Evolutionary conservation across 768 basidiomycete genomes (phyloP).

Genomic region (Naematelia encephala): DNA sequence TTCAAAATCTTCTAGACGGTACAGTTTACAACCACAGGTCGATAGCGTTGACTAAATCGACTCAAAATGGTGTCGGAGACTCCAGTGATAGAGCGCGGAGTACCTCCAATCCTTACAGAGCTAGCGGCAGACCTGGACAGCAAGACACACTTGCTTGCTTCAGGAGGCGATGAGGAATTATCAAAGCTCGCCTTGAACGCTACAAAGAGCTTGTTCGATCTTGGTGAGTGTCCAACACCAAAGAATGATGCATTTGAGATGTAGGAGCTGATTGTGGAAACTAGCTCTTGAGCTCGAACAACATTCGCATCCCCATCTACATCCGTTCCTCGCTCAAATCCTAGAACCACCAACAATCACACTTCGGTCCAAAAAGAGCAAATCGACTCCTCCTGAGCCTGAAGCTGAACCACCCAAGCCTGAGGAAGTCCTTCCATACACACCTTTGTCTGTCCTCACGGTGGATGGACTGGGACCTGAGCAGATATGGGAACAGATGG

Average conservation of each 20-base stretch:
- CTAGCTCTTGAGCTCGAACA: conserved; percentile 56
- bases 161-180: conserved; percentile 38
- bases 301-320: conserved; percentile 63
- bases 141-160: conserved; percentile 30
- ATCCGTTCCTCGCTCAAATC: conserved; percentile 65
- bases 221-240: conserved; percentile 57
- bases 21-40: too few species aligned
- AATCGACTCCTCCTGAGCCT: conserved; percentile 51
- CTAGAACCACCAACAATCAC: conserved; percentile 63
- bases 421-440: conserved; percentile 51
- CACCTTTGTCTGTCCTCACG: conserved; percentile 73
- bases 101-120: conserved; percentile 9
- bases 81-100: neutral
- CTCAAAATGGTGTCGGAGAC: neutral
- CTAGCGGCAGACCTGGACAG: conserved; percentile 13
- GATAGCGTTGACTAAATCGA: too few species aligned
- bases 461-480: conserved; percentile 75
- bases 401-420: conserved; percentile 22
- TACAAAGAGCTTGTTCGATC: conserved; percentile 50
- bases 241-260: conserved; percentile 43
- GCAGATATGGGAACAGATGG: conserved; percentile 92
- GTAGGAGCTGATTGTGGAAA: conserved; percentile 57
- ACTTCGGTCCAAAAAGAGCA: conserved; percentile 54
- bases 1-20: too few species aligned
- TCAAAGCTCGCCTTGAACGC: conserved; percentile 39